phyloP scores from a whole-genome alignment of 805 yeast species.

The Candida manassasensis region DNA sequence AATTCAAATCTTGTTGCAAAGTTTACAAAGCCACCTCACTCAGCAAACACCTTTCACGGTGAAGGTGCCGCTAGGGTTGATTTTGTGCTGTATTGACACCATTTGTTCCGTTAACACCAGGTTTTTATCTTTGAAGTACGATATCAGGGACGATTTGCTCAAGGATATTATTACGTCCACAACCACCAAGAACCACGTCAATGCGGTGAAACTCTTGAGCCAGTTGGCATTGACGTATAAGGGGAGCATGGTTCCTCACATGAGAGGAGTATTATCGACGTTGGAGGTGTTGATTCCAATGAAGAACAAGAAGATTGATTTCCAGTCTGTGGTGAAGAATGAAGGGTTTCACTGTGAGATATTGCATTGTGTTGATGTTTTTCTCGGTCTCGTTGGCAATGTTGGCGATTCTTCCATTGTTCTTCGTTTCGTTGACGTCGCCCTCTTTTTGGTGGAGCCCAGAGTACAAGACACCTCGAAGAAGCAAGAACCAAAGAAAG shows the following conservation, averaged over 20 bases:
- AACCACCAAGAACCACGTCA: constrained; percentile 39
- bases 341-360: constrained; percentile 39
- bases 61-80: constrained; percentile 58
- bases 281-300: constrained; percentile 61
- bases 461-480: constrained; percentile 15
- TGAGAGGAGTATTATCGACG: constrained; percentile 45
- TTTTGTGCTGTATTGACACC: constrained; percentile 50
- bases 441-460: constrained; percentile 41
- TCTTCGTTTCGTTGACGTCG: constrained; percentile 54
- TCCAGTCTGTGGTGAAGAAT: constrained; percentile 28
- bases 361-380: constrained; percentile 21
- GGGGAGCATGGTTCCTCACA: constrained; percentile 43
- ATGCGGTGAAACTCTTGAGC: constrained; percentile 42
- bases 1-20: constrained; percentile 40
- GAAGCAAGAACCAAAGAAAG: constrained; percentile 1
- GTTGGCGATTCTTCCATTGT: constrained; percentile 48
- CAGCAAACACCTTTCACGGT: constrained; percentile 53
- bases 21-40: constrained; percentile 36
- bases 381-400: constrained; percentile 32
- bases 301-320: constrained; percentile 27
- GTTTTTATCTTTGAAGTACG: constrained; percentile 52
- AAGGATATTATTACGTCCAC: constrained; percentile 42
- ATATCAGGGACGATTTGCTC: constrained; percentile 51
- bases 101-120: constrained; percentile 51
- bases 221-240: constrained; percentile 30